Evolutionary conservation across 2,329 filamentous ascomycete genomes (phyloP).

Genomic region (Ophiostoma pallidulum): DNA sequence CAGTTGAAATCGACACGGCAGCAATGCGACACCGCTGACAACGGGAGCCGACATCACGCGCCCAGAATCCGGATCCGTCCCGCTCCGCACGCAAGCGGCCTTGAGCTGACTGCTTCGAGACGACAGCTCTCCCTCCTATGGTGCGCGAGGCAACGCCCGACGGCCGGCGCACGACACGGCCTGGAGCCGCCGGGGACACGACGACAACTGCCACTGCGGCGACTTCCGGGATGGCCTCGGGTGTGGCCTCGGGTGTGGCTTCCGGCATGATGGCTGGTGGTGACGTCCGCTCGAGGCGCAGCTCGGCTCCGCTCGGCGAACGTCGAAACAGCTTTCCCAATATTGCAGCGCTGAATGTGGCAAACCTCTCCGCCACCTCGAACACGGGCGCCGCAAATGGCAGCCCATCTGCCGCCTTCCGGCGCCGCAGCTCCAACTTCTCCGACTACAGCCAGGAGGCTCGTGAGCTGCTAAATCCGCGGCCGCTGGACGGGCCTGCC

Average conservation of each 20-base stretch:
- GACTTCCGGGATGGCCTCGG: too few relatives aligned
- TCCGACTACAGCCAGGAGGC: constrained; percentile 64
- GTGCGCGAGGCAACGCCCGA: constrained; percentile 2
- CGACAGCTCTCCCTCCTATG: background rate
- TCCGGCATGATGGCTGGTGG: background rate
- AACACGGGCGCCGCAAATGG: constrained; percentile 21
- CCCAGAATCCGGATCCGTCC: too few relatives aligned
- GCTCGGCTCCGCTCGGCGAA: constrained; percentile 1
- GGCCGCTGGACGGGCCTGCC: constrained; percentile 23
- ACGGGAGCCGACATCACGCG: too few relatives aligned
- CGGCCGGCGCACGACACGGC: background rate
- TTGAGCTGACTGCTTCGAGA: background rate
- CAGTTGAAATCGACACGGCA: too few relatives aligned
- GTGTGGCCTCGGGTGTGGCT: background rate
- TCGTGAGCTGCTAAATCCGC: constrained; percentile 58
- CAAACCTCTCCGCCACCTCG: background rate
- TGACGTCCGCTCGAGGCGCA: constrained; percentile 4
- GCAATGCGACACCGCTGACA: too few relatives aligned
- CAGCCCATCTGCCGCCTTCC: constrained; percentile 24
- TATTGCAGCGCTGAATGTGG: background rate
- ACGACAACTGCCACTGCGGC: background rate
- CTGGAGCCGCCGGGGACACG: background rate
- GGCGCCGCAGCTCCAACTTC: constrained; percentile 53
- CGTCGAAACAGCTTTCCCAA: constrained; percentile 6
- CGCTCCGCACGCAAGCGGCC: too few relatives aligned